Evolutionary conservation across 257 asterid species (phyloP).

Genomic region (Capsicum pubescens): DNA sequence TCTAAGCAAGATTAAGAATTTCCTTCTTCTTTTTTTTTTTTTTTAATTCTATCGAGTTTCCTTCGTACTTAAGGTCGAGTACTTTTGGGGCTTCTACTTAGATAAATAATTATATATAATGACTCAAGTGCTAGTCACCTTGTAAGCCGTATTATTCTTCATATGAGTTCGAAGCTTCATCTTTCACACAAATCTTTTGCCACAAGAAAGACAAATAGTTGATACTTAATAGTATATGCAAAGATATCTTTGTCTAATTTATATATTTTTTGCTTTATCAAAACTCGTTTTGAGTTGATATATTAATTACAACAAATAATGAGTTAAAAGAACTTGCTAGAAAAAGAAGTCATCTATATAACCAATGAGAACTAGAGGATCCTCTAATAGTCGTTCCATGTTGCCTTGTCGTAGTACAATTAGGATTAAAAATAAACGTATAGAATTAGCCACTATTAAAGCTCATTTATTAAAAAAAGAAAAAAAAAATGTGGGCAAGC

Average conservation of each 20-base stretch:
- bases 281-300: neutral
- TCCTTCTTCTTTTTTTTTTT: neutral
- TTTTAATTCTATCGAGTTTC: neutral
- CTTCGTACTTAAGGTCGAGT: neutral
- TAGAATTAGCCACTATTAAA: neutral
- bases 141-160: neutral
- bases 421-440: neutral
- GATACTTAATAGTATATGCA: neutral
- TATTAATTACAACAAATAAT: neutral
- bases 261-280: neutral
- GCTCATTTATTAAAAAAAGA: neutral
- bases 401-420: neutral
- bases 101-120: neutral
- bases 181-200: slow-evolving; percentile 20
- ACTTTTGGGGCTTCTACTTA: neutral
- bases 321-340: no score
- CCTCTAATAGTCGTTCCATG: neutral
- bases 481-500: no score
- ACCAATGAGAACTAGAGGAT: neutral
- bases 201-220: neutral
- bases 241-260: no score
- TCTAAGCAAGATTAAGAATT: neutral
- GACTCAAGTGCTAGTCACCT: neutral
- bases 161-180: neutral
- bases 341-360: no score